Evolutionary conservation across 2,329 filamentous ascomycete species (phyloP).

Genomic region (Neofusicoccum sp.): DNA sequence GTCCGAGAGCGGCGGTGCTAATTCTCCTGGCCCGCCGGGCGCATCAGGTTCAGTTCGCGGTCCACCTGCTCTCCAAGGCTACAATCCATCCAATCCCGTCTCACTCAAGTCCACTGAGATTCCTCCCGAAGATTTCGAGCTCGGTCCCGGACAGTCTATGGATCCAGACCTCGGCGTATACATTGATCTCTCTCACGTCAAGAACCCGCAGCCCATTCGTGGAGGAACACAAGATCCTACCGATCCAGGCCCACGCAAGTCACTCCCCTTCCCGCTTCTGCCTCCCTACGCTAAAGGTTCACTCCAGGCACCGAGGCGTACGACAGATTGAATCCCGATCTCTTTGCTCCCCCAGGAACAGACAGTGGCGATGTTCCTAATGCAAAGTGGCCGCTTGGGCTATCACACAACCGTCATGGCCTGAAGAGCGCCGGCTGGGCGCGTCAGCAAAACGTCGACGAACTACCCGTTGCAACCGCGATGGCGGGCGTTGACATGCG

Average conservation of each 20-base stretch:
- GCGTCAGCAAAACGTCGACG: constrained; percentile 39
- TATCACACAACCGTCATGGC: constrained; percentile 42
- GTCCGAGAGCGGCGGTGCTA: background rate
- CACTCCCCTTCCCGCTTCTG: background rate
- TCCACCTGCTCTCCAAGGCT: constrained; percentile 32
- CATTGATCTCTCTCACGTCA: constrained; percentile 37
- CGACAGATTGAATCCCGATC: constrained; percentile 41
- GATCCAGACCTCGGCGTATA: constrained; percentile 39
- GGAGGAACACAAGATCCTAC: constrained; percentile 38
- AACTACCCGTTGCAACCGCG: constrained; percentile 39
- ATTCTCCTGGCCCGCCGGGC: constrained; percentile 30
- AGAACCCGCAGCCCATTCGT: constrained; percentile 43
- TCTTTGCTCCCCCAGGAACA: constrained; percentile 40
- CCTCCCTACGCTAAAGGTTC: background rate
- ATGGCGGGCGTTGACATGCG: constrained; percentile 47
- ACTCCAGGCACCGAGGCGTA: constrained; percentile 30
- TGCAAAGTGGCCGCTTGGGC: constrained; percentile 43
- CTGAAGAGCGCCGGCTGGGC: constrained; percentile 41
- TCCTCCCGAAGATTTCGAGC: constrained; percentile 34
- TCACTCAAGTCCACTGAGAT: constrained; percentile 34
- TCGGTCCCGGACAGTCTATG: constrained; percentile 37
- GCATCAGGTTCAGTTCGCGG: constrained; percentile 38
- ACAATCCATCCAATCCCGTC: constrained; percentile 31
- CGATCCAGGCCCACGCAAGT: constrained; percentile 37
- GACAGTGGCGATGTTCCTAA: constrained; percentile 40